Evolutionary conservation across 495 filamentous ascomycete species (phyloP).

Genomic region (Halenospora varia): DNA sequence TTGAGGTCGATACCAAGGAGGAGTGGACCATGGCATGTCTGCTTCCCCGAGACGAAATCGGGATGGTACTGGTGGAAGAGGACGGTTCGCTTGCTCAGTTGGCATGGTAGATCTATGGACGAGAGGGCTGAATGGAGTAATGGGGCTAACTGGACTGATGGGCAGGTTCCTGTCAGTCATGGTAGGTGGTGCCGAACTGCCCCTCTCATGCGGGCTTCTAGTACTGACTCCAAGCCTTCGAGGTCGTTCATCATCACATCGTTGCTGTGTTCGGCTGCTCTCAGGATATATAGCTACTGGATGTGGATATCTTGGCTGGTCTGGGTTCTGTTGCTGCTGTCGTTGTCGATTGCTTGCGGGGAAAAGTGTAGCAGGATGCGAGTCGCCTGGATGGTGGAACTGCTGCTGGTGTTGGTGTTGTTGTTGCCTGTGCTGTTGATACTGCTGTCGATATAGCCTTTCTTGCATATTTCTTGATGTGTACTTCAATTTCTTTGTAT

Average conservation of each 20-base stretch:
- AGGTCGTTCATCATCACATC: neutral
- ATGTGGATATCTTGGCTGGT: neutral
- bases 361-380: too few species aligned
- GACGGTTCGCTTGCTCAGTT: constrained; percentile 3
- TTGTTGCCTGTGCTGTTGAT: neutral
- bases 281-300: neutral
- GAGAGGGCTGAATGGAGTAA: neutral
- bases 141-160: constrained; percentile 6
- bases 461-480: constrained; percentile 9
- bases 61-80: constrained; percentile 23
- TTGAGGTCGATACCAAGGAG: constrained; percentile 16
- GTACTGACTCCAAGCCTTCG: constrained; percentile 3
- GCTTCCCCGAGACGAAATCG: constrained; percentile 25
- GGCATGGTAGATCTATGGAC: constrained; percentile 14
- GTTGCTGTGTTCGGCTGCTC: neutral
- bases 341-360: neutral
- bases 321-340: neutral
- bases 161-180: neutral
- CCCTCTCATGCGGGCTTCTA: constrained; percentile 7
- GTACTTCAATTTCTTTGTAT: constrained; percentile 5
- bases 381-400: neutral
- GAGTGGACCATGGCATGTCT: constrained; percentile 23
- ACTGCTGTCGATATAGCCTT: constrained; percentile 1
- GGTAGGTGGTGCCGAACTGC: constrained; percentile 9
- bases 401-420: neutral